A percentile compares a stretch with the other conserved stretches of the same genome.
phyloP scores from a whole-genome alignment of 2,329 filamentous ascomycete species.

The Ophiostoma sp. region DNA sequence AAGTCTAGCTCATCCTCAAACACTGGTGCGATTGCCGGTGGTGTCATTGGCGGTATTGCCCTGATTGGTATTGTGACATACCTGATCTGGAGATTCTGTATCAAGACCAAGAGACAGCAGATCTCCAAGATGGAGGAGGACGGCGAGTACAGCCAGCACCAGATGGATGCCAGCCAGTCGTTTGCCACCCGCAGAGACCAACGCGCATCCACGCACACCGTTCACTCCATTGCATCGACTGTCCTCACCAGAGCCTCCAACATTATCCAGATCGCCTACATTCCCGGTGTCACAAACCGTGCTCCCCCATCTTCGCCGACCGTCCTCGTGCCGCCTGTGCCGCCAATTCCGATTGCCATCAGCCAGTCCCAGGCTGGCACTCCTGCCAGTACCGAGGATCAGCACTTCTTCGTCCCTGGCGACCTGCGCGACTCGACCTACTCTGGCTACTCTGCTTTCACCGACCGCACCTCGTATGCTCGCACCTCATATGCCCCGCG shows the following conservation, averaged over 20 bases:
- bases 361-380: slow-evolving; percentile 45
- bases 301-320: slow-evolving; percentile 77
- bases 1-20: slow-evolving; percentile 51
- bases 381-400: slow-evolving; percentile 60
- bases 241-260: slow-evolving; percentile 95
- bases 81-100: slow-evolving; percentile 79
- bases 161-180: slow-evolving; percentile 46
- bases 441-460: slow-evolving; percentile 64
- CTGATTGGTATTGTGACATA: slow-evolving; percentile 70
- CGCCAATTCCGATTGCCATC: slow-evolving; percentile 69
- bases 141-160: slow-evolving; percentile 47
- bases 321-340: slow-evolving; percentile 82
- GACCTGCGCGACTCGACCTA: slow-evolving; percentile 89
- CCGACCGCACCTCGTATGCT: slow-evolving; percentile 58
- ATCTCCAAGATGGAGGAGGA: slow-evolving; percentile 49
- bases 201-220: slow-evolving; percentile 75
- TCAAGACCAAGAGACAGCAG: slow-evolving; percentile 70
- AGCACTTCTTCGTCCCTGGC: slow-evolving; percentile 89
- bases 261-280: slow-evolving; percentile 98
- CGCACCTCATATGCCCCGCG: slow-evolving; percentile 55
- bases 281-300: slow-evolving; percentile 91
- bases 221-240: slow-evolving; percentile 88
- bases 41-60: slow-evolving; percentile 79
- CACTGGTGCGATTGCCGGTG: slow-evolving; percentile 81
- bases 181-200: slow-evolving; percentile 52